Conservation (phyloP, 768 basidiomycete genomes). For the Jaapia argillacea region DNA sequence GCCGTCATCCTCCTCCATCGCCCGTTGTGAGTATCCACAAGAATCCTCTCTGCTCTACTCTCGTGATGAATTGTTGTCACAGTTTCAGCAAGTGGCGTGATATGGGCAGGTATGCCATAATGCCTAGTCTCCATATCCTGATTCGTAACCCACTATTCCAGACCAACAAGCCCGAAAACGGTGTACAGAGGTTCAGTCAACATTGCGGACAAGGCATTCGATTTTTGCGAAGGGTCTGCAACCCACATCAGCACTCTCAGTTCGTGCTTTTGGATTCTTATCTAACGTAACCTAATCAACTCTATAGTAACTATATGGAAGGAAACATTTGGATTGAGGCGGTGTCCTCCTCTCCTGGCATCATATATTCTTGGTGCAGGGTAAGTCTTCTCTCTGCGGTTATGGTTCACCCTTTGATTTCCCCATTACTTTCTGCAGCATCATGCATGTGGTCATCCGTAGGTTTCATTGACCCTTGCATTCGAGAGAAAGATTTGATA, state of each 20-base stretch:
- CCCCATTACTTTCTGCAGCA: slow-evolving; percentile 30
- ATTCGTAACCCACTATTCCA: background rate
- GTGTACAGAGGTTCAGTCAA: slow-evolving; percentile 67
- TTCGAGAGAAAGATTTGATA: slow-evolving; percentile 23
- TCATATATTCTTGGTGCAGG: slow-evolving; percentile 64
- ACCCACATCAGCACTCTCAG: slow-evolving; percentile 60
- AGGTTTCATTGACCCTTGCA: slow-evolving; percentile 46
- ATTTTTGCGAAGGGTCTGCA: slow-evolving; percentile 66
- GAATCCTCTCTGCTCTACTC: background rate
- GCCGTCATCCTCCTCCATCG: slow-evolving; percentile 67
- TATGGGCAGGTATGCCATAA: background rate
- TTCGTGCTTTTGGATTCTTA: slow-evolving; percentile 12
- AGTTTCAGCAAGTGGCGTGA: background rate
- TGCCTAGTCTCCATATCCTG: slow-evolving; percentile 13
- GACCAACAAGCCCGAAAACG: slow-evolving; percentile 23
- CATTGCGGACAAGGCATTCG: slow-evolving; percentile 58
- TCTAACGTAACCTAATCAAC: slow-evolving; percentile 26
- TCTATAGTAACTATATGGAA: slow-evolving; percentile 40
- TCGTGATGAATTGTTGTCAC: background rate
- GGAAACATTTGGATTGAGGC: slow-evolving; percentile 46
- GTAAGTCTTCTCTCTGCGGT: slow-evolving; percentile 53
- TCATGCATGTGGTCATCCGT: slow-evolving; percentile 77
- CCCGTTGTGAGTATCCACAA: slow-evolving; percentile 27
- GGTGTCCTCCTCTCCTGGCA: slow-evolving; percentile 54
- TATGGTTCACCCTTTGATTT: slow-evolving; percentile 9